Conservation (phyloP, 768 basidiomycete genomes). For the Trametes punicea region DNA sequence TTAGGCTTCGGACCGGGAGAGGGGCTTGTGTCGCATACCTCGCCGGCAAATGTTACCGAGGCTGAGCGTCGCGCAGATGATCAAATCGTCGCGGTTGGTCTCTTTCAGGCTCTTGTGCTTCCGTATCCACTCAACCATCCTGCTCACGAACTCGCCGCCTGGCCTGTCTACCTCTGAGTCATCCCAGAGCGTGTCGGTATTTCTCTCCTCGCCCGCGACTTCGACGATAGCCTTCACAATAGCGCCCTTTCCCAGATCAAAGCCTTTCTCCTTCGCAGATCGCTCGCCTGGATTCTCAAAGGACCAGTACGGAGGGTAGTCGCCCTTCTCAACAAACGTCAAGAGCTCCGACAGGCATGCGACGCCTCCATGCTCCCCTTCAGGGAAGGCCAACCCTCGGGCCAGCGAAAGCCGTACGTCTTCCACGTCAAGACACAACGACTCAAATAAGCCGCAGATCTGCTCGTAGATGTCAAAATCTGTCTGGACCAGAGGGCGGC, state of each 20-base stretch:
- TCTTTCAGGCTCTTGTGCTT: conserved; percentile 42
- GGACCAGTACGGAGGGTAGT: conserved; percentile 65
- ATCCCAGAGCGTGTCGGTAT: conserved; percentile 76
- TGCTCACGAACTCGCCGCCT: conserved; percentile 68
- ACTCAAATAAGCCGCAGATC: conserved; percentile 71
- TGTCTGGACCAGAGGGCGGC: conserved; percentile 46
- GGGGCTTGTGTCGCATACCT: conserved; percentile 47
- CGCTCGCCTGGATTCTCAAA: conserved; percentile 43
- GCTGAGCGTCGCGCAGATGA: conserved; percentile 78
- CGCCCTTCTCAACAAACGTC: conserved; percentile 70
- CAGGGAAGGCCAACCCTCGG: conserved; percentile 56
- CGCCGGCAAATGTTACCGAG: conserved; percentile 77
- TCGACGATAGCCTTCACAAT: conserved; percentile 85
- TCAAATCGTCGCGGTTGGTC: conserved; percentile 64
- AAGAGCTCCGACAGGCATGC: conserved; percentile 63
- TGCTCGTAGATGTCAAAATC: conserved; percentile 77
- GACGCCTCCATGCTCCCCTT: conserved; percentile 48
- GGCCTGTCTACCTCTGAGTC: conserved; percentile 50
- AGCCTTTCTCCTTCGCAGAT: conserved; percentile 61
- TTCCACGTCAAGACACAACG: conserved; percentile 73
- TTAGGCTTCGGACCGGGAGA: conserved; percentile 4
- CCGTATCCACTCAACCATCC: conserved; percentile 76
- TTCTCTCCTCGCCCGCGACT: conserved; percentile 77
- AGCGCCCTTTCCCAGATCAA: conserved; percentile 82
- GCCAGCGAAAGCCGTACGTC: conserved; percentile 72